Evolutionary conservation across 106 monocot species (phyloP).

Genomic region (Vanilla planifolia): DNA sequence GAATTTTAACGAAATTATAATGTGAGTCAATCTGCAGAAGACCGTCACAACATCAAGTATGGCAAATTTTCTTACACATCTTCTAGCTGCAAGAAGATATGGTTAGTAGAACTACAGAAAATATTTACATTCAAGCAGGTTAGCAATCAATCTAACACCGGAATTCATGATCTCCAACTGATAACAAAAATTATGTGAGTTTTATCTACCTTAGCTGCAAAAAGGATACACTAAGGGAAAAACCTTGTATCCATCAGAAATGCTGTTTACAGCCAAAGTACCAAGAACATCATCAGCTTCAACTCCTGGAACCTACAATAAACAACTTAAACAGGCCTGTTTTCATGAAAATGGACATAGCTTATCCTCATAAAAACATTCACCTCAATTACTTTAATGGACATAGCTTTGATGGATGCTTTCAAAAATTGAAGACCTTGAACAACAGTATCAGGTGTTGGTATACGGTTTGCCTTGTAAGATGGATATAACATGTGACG

Average conservation of each 20-base stretch:
- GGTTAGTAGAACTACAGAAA: too few species aligned
- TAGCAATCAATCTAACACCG: too few species aligned
- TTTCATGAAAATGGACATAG: too few species aligned
- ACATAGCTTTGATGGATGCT: slow-evolving; percentile 96
- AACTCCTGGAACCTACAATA: slow-evolving; percentile 93
- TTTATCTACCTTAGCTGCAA: too few species aligned
- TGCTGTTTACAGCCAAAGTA: slow-evolving; percentile 84
- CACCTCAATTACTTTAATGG: slow-evolving; percentile 99
- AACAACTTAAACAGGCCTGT: slow-evolving; percentile 3
- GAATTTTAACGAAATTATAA: too few species aligned
- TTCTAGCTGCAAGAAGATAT: too few species aligned
- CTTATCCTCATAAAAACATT: background rate
- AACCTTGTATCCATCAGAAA: slow-evolving; percentile 88
- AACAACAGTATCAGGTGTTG: slow-evolving; percentile 97
- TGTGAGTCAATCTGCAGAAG: too few species aligned
- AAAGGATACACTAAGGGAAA: slow-evolving; percentile 1
- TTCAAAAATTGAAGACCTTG: slow-evolving; percentile 94
- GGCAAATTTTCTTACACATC: too few species aligned
- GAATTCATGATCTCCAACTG: too few species aligned
- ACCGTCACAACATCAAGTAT: too few species aligned
- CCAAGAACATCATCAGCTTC: slow-evolving; percentile 99
- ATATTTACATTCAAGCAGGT: too few species aligned
- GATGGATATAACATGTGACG: slow-evolving; percentile 81
- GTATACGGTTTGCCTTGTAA: slow-evolving; percentile 79
- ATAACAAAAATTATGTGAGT: too few species aligned